A percentile compares a stretch with the other conserved stretches of the same genome.
These are phyloP conservation scores for Parasarocladium wereldwijsianum DNA, from an alignment of 2,329 filamentous ascomycete species.

Conservation along the genomic window DNA sequence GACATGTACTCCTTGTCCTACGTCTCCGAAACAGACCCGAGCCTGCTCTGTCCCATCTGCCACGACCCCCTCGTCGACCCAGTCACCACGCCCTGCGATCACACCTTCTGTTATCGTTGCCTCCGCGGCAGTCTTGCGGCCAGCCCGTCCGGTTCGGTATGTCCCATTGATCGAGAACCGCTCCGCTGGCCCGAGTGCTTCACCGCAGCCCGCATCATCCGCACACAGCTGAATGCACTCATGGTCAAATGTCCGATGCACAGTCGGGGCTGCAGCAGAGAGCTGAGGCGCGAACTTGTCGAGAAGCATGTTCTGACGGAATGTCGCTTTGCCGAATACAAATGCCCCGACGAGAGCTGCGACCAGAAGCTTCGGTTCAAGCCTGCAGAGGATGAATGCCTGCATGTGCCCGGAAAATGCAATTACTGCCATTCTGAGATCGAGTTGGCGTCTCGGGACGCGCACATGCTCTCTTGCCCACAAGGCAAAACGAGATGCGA, in stretches of 20 bases:
- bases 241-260: slow-evolving; percentile 43
- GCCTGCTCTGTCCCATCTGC: slow-evolving; percentile 40
- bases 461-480: slow-evolving; percentile 25
- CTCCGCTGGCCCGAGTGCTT: slow-evolving; percentile 23
- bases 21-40: slow-evolving; percentile 27
- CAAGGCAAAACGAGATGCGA: slow-evolving; percentile 33
- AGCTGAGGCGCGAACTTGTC: slow-evolving; percentile 37
- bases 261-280: slow-evolving; percentile 31
- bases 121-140: slow-evolving; percentile 27
- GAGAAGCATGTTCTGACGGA: slow-evolving; percentile 40
- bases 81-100: slow-evolving; percentile 46
- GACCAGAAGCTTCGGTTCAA: slow-evolving; percentile 34
- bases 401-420: slow-evolving; percentile 37
- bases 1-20: slow-evolving; percentile 32
- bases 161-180: slow-evolving; percentile 43
- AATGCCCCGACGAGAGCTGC: slow-evolving; percentile 40
- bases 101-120: slow-evolving; percentile 49
- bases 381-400: slow-evolving; percentile 34
- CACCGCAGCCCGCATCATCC: slow-evolving; percentile 31
- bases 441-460: slow-evolving; percentile 26
- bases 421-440: slow-evolving; percentile 36
- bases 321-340: slow-evolving; percentile 39
- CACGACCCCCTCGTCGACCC: slow-evolving; percentile 45
- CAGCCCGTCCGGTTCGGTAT: slow-evolving; percentile 26
- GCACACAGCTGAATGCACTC: slow-evolving; percentile 46